Percentiles rank a stretch among this genome's conserved stretches.
phyloP scores from a whole-genome alignment of 768 basidiomycete genomes.

The Lactarius tabidus region DNA sequence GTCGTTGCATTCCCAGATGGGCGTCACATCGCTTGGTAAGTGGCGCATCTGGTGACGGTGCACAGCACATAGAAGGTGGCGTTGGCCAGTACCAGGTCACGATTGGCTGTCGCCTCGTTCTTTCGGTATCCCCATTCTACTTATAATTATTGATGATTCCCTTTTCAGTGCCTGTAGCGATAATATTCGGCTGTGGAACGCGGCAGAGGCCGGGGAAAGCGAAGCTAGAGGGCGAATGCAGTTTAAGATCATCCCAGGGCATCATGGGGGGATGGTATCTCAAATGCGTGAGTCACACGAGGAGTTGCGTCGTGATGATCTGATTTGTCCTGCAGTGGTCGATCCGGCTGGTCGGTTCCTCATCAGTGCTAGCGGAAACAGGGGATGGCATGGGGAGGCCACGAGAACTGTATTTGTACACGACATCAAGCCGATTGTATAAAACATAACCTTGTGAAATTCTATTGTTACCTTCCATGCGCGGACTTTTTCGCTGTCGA shows the following conservation, averaged over 20 bases:
- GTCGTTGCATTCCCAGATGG: constrained; percentile 89
- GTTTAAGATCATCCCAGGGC: constrained; percentile 94
- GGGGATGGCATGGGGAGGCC: constrained; percentile 91
- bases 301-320: constrained; percentile 24
- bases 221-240: constrained; percentile 68
- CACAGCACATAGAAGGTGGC: neutral
- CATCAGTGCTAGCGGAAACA: constrained; percentile 88
- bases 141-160: constrained; percentile 12
- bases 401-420: constrained; percentile 89
- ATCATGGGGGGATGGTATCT: constrained; percentile 91
- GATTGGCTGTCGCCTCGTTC: neutral
- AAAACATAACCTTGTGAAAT: constrained; percentile 10
- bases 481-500: constrained; percentile 21
- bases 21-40: constrained; percentile 86
- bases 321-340: constrained; percentile 52
- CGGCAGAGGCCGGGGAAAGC: constrained; percentile 65
- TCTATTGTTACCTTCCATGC: constrained; percentile 14
- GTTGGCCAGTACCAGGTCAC: constrained; percentile 11
- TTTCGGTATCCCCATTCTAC: constrained; percentile 11
- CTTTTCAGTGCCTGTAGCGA: constrained; percentile 77
- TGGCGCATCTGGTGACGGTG: constrained; percentile 19
- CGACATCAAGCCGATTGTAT: constrained; percentile 56
- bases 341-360: constrained; percentile 83
- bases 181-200: constrained; percentile 92
- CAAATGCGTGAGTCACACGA: constrained; percentile 70